Evolutionary conservation across 768 basidiomycete species (phyloP), one percentile per base, ranked within the genome.

Genomic region (Hygrophoropsis aurantiaca): DNA sequence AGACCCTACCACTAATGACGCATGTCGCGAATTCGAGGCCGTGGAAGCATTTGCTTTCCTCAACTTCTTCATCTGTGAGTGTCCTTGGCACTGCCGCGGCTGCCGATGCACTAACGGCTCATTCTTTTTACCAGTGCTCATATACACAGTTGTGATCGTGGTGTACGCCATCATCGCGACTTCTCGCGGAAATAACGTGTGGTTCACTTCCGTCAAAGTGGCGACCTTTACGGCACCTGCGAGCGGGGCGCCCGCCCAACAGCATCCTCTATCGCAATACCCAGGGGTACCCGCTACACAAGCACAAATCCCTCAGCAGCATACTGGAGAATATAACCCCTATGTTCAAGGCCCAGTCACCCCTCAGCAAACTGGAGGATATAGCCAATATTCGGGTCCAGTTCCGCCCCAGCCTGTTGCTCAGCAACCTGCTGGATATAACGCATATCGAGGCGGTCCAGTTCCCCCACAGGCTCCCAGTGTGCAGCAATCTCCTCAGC

Each of bases 21-120:
- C 46, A 32, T 73, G 72, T 45, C 49, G 52, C 16, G 58, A 73
- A 43, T 21, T 51, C 25, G 59, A 66, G 38, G 70, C 49, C 1
- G 47, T 73, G 4, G 57, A 50, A 37, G 73, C 66, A 2, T 65
- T 75, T 49, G 52, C 67, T 11, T 73, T 66, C 53, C 51, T 74
- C 40, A 60, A 53, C 47, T 74, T 70, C 51, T 49, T 71, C 27
- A 44, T 66, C 1, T 18, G 73, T 71, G 36, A 44, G 66, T 9
- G 39, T 35, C 10, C 38, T n/a, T 30, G 27, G 27, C 27, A 30
- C 13, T 13, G 7, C 27, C 7, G 27, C 27, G 7, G 27, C 13
- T 13, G 27, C 27, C 27, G 27, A 6, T 6, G 27, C 13, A 30
- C 27, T 30, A 13, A 30, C 27, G 27, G 27, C 13, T 6, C 13